A percentile compares a stretch with the other conserved stretches of the same genome.
These are phyloP conservation scores for Metschnikowia sp. DNA, from an alignment of 805 yeast genomes.

Conservation along the genomic window DNA sequence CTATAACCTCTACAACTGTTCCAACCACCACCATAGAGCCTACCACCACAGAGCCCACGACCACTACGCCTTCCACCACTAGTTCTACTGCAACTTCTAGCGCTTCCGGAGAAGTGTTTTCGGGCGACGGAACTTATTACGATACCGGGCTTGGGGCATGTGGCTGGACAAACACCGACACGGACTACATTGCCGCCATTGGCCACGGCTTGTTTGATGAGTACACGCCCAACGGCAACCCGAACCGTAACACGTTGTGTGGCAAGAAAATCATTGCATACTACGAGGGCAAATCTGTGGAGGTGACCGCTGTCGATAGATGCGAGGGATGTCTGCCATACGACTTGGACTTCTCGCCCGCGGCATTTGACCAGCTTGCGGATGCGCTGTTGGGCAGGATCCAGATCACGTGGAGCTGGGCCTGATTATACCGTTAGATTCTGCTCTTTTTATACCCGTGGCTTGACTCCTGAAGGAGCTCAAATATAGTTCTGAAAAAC, in stretches of 20 bases:
- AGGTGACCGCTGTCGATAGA: conserved; percentile 55
- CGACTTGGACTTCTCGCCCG: conserved; percentile 59
- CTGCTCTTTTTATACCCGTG: neutral
- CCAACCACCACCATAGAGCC: neutral
- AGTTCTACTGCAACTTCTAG: conserved; percentile 5
- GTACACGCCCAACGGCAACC: conserved; percentile 32
- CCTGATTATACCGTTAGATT: neutral
- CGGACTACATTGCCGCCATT: conserved; percentile 53
- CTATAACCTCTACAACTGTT: neutral
- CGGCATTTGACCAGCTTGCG: conserved; percentile 52
- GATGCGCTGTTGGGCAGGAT: conserved; percentile 52
- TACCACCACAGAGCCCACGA: neutral
- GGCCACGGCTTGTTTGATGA: conserved; percentile 40
- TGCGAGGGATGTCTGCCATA: conserved; percentile 51
- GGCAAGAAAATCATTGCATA: conserved; percentile 49
- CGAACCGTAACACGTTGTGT: conserved; percentile 49
- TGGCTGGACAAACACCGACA: conserved; percentile 43
- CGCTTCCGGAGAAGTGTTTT: conserved; percentile 15
- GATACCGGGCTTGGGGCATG: conserved; percentile 52
- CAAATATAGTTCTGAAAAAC: neutral
- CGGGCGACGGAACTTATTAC: conserved; percentile 52
- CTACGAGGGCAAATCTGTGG: conserved; percentile 49
- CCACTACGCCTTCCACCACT: neutral
- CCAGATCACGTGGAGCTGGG: conserved; percentile 49
- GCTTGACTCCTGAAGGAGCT: neutral